Base-by-base conservation (phyloP, 129 eudicot species). In the Artemisia argyi region DNA sequence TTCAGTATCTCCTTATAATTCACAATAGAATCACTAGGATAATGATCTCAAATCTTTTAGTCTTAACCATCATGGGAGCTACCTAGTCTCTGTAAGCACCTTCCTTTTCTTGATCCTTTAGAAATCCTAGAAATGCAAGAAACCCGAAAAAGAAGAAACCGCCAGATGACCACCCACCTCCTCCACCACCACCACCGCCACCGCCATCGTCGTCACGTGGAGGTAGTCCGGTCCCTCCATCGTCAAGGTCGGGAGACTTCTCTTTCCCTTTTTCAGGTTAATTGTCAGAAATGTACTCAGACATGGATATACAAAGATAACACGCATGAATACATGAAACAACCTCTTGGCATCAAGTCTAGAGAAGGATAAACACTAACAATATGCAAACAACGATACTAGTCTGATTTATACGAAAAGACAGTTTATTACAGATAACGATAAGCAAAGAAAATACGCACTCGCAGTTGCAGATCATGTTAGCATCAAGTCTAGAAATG, bases 191-290 rank as follows among this genome's bases (percentile, higher is more conserved):
- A 0, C 96, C 88, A 0, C 89, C 97, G 0, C 96, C 96, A 2
- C 96, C 97, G 0, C 96, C 96, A 1, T 90, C 97, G 79, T 88
- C 97, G 59, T 86, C 97, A 66, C 97, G 89, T 1, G 97, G 96
- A 1, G 97, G 97, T 54, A 91, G 75, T 65, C 97, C 96, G 8
- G 80, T 69, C 53, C 93, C 97, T 4, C 97, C 97, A 62, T 88
- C 97, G 73, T 91, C 97, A 42, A 88, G 96, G 15, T 86, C 96
- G 4, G 93, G 93, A 26, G 97, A 88, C 78, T 91, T 91, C 78
- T 91, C 97, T 81, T 88, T 85, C 52, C 96, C 96, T 88, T 0
- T 65, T 72, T 77, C 58, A 74, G 52, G 22, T 20, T 47, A 35
- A 22, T 70, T 28, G 58, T 79, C 22, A 79, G 11, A 60, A 65